phyloP scores from a whole-genome alignment of 495 filamentous ascomycete genomes.

The Penicillium pancosmium region DNA sequence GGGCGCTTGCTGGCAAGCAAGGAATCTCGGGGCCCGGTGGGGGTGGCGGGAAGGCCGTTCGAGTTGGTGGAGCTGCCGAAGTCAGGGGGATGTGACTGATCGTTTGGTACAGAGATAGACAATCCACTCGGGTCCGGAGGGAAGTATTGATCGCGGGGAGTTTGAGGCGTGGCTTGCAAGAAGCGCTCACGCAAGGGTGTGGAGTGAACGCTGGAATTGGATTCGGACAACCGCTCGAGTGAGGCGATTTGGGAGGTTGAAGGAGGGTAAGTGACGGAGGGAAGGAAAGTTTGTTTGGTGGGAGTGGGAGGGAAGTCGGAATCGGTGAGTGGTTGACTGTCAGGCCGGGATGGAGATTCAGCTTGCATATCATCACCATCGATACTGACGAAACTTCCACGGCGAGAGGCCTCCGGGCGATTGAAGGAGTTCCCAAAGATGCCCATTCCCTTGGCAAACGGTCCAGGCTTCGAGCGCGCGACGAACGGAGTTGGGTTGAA shows the following conservation, averaged over 20 bases:
- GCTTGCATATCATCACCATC: constrained; percentile 69
- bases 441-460: constrained; percentile 66
- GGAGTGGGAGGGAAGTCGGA: constrained; percentile 86
- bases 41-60: constrained; percentile 70
- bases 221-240: constrained; percentile 41
- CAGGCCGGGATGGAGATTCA: constrained; percentile 58
- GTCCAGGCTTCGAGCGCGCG: constrained; percentile 50
- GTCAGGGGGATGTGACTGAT: constrained; percentile 43
- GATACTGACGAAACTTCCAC: constrained; percentile 74
- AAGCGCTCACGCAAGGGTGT: constrained; percentile 42
- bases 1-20: constrained; percentile 53
- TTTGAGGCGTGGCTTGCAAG: constrained; percentile 68
- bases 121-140: constrained; percentile 82
- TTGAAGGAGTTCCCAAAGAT: constrained; percentile 67
- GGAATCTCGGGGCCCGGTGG: constrained; percentile 69
- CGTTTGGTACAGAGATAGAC: constrained; percentile 68
- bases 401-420: constrained; percentile 56
- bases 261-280: constrained; percentile 47
- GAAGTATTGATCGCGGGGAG: constrained; percentile 72
- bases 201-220: constrained; percentile 30
- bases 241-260: constrained; percentile 44
- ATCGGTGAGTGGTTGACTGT: constrained; percentile 66
- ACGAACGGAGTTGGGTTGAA: constrained; percentile 53
- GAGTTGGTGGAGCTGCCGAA: constrained; percentile 43
- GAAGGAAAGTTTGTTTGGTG: constrained; percentile 70